Evolutionary conservation across 2,329 filamentous ascomycete genomes (phyloP), one percentile per base, ranked within the genome.

Genomic region (Sclerotinia minor): DNA sequence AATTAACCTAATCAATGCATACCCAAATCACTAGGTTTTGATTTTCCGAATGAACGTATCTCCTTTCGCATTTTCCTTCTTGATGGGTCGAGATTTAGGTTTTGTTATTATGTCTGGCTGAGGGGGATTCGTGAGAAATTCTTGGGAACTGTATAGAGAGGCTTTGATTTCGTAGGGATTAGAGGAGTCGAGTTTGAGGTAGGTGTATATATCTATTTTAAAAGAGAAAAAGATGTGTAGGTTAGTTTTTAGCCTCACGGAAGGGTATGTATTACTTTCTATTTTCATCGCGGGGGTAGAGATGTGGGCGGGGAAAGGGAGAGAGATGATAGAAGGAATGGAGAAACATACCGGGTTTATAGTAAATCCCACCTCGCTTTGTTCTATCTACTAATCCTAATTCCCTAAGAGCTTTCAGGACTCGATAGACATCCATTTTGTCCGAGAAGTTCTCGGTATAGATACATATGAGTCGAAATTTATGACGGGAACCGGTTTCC

Each of bases 401-500:
- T 67, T 87, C 81, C 63, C 84, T 83, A 70, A 96, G 78, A 71
- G 81, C 84, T 68, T 81, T 75, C 50, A 94, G 79, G 5, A 96
- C 90, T 54, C 90, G 83, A 38, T 81, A 83, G 7, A 96, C 84
- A 75, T 96, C 92, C 5, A 83, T 80, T 64, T 80, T 82, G 75
- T 96, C 87, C 38, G 80, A 80, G 75, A 93, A 95, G 76, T 96
- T 87, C 53, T 81, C 80, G 6, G 92, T 96, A 77, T 96, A 96
- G 9, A 96, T 81, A 72, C 90, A 94, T 35, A 96, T 87, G 53
- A 95, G 78, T 26, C 87, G 83, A 26, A 80, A 78, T 54, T 78
- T 81, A 32, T 79, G 74, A 7, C 79, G 75, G 0, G 78, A 77
- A 7, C 70, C 77, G 72, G 79, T 9, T 19, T 13, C 41, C 8